Percentiles rank a stretch among this genome's conserved stretches.
Conservation (phyloP, 169 alveolate species). For the Nephromyces sp. region DNA sequence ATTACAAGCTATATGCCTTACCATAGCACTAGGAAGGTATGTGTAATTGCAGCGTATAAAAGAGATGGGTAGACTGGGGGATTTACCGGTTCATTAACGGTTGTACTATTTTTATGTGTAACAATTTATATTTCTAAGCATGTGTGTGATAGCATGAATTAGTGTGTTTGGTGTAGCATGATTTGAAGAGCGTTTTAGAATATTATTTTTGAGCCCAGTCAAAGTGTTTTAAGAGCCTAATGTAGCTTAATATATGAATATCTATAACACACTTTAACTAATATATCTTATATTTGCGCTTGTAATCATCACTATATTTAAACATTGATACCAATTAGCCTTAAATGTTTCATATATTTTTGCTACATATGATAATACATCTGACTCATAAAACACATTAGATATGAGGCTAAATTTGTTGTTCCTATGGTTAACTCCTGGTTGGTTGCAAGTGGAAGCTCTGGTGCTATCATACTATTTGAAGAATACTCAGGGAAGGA, state of each 20-base stretch:
- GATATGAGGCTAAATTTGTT: slow-evolving; percentile 28
- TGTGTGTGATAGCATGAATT: too few species aligned
- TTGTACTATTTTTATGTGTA: too few species aligned
- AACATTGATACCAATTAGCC: neutral
- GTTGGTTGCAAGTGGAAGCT: slow-evolving; percentile 20
- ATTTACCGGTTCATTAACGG: too few species aligned
- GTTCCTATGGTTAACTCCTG: slow-evolving; percentile 27
- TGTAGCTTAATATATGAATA: neutral
- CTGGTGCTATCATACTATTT: slow-evolving; percentile 21
- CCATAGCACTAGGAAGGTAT: slow-evolving; percentile 12
- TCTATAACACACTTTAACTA: neutral
- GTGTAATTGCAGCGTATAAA: too few species aligned
- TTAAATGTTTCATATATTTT: neutral
- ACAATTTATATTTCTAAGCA: too few species aligned
- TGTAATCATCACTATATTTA: neutral
- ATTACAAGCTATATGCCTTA: slow-evolving; percentile 1
- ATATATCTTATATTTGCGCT: neutral
- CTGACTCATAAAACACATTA: too few species aligned
- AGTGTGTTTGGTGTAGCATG: too few species aligned
- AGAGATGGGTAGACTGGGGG: too few species aligned
- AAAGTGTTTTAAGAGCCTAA: neutral
- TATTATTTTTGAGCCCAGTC: too few species aligned
- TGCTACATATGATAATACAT: neutral
- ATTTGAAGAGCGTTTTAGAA: too few species aligned
- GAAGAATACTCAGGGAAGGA: slow-evolving; percentile 2